Percentiles rank a stretch among this genome's conserved stretches.
Evolutionary conservation across 108 stramenopile genomes (phyloP).

Genomic region (Aurantiochytrium sp.): DNA sequence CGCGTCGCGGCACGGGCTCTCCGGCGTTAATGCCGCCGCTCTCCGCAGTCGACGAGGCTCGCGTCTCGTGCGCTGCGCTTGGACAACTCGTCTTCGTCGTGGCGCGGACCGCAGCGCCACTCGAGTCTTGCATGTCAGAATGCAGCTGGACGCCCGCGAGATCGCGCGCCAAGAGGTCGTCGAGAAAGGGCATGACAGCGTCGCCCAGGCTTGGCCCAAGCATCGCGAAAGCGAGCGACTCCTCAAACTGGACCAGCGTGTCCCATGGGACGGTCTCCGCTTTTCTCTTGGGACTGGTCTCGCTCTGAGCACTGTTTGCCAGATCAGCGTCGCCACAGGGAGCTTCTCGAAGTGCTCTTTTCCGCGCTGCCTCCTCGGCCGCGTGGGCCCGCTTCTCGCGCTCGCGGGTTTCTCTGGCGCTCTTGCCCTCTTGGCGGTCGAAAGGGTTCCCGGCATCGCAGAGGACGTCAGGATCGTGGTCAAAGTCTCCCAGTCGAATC

Average conservation of each 20-base stretch:
- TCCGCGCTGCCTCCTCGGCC: background rate
- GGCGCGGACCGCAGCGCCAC: too few relatives aligned
- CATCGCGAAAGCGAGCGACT: background rate
- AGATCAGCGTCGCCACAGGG: too few relatives aligned
- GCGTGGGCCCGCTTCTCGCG: background rate
- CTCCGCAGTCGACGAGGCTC: too few relatives aligned
- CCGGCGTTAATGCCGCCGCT: background rate
- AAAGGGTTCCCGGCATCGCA: background rate
- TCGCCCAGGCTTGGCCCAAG: background rate
- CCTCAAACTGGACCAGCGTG: background rate
- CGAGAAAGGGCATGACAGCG: background rate
- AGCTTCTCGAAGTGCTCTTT: too few relatives aligned
- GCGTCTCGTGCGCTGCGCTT: too few relatives aligned
- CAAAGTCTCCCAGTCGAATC: background rate
- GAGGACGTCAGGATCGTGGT: background rate
- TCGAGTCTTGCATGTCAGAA: too few relatives aligned
- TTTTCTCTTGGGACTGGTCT: background rate
- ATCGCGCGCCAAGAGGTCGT: background rate
- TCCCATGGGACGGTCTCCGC: background rate
- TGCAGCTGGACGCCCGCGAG: background rate
- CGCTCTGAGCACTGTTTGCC: too few relatives aligned
- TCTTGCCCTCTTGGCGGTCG: background rate
- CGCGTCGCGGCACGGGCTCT: background rate
- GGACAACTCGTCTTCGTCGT: too few relatives aligned
- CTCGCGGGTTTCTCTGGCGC: too few relatives aligned